Base-by-base conservation (phyloP, 106 monocot genomes). In the Posidonia australis region DNA sequence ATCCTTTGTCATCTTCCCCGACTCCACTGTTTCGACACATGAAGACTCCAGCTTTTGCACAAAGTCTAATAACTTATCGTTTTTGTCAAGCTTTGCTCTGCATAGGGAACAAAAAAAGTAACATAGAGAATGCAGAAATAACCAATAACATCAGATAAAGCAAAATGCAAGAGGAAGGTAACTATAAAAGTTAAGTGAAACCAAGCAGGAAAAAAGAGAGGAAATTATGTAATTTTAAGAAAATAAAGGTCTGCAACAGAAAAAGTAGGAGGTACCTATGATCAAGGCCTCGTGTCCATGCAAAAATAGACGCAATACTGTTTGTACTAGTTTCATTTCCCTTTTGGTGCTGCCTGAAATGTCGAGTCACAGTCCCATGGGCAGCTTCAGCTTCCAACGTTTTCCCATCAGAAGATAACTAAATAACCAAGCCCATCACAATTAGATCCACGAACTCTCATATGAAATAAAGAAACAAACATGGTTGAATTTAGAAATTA, bases 291-390 rank as follows among this genome's bases (percentile, higher is more conserved):
- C 89, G 84, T 16, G 85, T 79, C 89, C 89, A 89, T 51, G 89
- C 89, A 84, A 89, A 89, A 53, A 85, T 89, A 46, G 89, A 89
- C 31, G 89, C 89, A 56, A 89, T 85, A 56, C 89, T 85, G 52
- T 89, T 89, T 51, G 89, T 89, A 51, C 89, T 89, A 14, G 89
- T 89, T 72, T 89, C 89, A 67, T 85, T 82, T 66, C 85, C 89
- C 69, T 80, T 89, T 51, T 82, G 82, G 62, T 89, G 68, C 63
- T 79, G 47, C 62, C 89, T 76, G 58, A 77, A 89, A 80, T 89
- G 85, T 51, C 89, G 70, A 25, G 89, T 89, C 18, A 89, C 89
- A 10, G 89, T 89, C 53, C 89, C 89, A 80, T 89, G 89, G 54
- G 89, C 89, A 52, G 89, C 89, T 66, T 89, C 89, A 42, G 89